Evolutionary conservation across 495 filamentous ascomycete genomes (phyloP), one percentile per base, ranked within the genome.

Genomic region (Daldinia concentrica): DNA sequence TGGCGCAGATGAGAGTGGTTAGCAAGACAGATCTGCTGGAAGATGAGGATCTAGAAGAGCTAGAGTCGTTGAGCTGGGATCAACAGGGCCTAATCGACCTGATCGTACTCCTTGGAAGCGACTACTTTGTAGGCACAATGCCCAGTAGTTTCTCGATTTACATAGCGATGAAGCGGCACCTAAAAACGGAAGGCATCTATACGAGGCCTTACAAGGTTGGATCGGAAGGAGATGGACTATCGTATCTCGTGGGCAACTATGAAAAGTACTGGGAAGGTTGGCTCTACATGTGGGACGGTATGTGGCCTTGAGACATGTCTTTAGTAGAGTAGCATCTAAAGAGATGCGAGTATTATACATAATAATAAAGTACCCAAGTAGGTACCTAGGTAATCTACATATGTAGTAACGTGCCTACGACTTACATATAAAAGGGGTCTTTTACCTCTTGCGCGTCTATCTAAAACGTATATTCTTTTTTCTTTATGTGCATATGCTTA

Each of bases 141-240:
- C 82, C 81, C 1, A 82, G 81, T 58, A 83, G 81, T n/a, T 84
- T 84, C 69, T 82, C 80, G 22, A 74, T 83, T 32, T 81, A 80
- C 34, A 77, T 82, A n/a, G 81, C 81, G 1, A 72, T 79, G 62
- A 84, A 84, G 64, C 72, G 81, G 1, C 81, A 84, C 54, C 66
- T 83, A 6, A 74, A 74, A 61, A 73, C 71, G 0, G 79, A 79
- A 0, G 81, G 82, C 0, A 30, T 84, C 9, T 77, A 82, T 36
- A 81, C 80, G 9, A 70, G 81, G 32, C 82, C 81, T 0, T 84
- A 82, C 75, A 83, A 75, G 68, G 76, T 79, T 24, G 81, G 81
- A 7, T 75, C 79, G 12, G 78, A 81, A 27, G 80, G 82, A 0
- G 81, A 84, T 54, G 81, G 80, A 8, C 52, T 78, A 19, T 83